Evolutionary conservation across 495 filamentous ascomycete genomes (phyloP).

Genomic region (Filosporella fistucella): DNA sequence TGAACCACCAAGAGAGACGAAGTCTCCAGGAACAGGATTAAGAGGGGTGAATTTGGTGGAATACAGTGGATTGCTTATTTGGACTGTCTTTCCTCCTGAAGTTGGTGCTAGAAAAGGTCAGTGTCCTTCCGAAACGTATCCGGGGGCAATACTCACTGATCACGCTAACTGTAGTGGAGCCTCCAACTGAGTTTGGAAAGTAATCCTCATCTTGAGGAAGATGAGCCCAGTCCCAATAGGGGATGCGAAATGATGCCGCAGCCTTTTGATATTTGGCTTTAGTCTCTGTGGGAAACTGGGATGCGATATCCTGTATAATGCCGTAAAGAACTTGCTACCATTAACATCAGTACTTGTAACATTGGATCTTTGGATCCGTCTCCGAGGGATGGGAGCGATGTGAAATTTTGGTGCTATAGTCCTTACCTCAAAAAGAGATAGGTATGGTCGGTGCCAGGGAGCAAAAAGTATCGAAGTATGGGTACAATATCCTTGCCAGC

Average conservation of each 20-base stretch:
- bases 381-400: not conserved
- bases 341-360: no score
- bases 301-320: slow-evolving; percentile 45
- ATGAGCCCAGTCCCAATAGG: slow-evolving; percentile 67
- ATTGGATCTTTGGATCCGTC: no score
- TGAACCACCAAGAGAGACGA: not conserved
- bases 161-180: slow-evolving; percentile 29
- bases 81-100: slow-evolving; percentile 42
- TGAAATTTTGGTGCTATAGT: not conserved
- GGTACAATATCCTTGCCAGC: slow-evolving; percentile 53
- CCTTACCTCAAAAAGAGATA: slow-evolving; percentile 62
- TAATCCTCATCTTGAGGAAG: slow-evolving; percentile 8
- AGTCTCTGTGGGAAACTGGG: slow-evolving; percentile 38
- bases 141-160: no score
- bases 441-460: slow-evolving; percentile 69
- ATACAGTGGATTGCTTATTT: slow-evolving; percentile 59
- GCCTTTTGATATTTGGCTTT: slow-evolving; percentile 41
- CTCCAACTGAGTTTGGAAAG: slow-evolving; percentile 35
- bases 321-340: slow-evolving; percentile 55
- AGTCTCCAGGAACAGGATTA: slow-evolving; percentile 23
- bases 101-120: no score
- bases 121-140: no score
- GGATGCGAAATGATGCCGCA: slow-evolving; percentile 51
- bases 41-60: slow-evolving; percentile 55
- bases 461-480: slow-evolving; percentile 63